Evolutionary conservation across 257 asterid species (phyloP), one percentile per base, ranked within the genome.

Genomic region (Paulownia fortunei): DNA sequence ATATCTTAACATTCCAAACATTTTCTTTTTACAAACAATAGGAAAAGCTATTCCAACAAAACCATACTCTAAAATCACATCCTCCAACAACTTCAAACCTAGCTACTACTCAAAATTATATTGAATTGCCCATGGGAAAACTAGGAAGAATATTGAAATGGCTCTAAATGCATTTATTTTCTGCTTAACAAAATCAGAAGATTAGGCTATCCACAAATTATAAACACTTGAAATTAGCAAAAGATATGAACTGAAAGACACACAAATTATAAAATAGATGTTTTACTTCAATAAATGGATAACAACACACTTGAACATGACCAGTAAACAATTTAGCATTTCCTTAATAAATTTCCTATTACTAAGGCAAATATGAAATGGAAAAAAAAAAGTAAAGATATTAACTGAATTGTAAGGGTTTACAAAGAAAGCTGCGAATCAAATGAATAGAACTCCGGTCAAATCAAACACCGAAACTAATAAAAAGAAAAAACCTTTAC

Each of bases 31-130:
- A 55, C 44, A 39, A 37, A 60, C 26, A 41, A 16, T 13, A 0
- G 27, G 63, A 46, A 69, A 27, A 36, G 69, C 26, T 59, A 58
- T 19, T 77, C 21, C 73, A 78, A 15, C 44, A 69, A 24, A 76
- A 15, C 11, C 46, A 76, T 21, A 5, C 55, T n/a, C 49, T 15
- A 44, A 77, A 6, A 44, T 16, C 24, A 18, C 30, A 46, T 56
- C 26, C 26, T 27, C 4, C 30, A 24, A 42, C 68, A 15, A 41
- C 65, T 54, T 76, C 64, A 27, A 34, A 63, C 16, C 65, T 58
- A 37, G 44, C 19, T 65, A 27, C 56, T 3, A 34, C 8, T 56
- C 42, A 12, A 56, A 36, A 3, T 39, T 9, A 37, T 34, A 19
- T 21, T 21, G n/a, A 36, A 56, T 21, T 36, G 62, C 77, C 21